phyloP scores from a whole-genome alignment of 139 green algal genomes.

The Edaphochlamys debaryana region DNA sequence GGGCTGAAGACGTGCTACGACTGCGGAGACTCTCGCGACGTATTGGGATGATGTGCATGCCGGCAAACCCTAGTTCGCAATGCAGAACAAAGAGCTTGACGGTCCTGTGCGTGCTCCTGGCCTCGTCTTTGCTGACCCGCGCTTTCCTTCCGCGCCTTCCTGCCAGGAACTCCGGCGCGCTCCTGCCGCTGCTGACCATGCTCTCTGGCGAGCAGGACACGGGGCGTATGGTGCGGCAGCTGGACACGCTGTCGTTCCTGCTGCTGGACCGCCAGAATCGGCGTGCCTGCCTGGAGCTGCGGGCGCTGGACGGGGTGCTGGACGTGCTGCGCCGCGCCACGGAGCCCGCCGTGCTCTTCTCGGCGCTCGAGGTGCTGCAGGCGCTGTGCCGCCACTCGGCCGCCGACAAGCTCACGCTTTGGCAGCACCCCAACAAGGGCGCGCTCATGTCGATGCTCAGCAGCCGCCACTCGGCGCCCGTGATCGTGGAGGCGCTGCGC shows the following conservation, averaged over 20 bases:
- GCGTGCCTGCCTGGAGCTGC: constrained; percentile 24
- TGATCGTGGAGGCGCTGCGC: constrained; percentile 31
- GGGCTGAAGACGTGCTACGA: neutral
- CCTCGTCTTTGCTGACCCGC: neutral
- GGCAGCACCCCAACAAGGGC: constrained; percentile 39
- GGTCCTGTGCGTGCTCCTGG: neutral
- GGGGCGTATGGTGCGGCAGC: neutral
- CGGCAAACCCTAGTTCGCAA: neutral
- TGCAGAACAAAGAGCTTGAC: no score
- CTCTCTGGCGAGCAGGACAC: constrained; percentile 13
- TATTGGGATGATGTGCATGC: neutral
- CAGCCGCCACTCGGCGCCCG: neutral
- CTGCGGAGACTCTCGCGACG: neutral
- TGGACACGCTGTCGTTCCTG: constrained; percentile 46
- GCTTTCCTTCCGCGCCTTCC: neutral
- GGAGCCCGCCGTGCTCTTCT: constrained; percentile 25
- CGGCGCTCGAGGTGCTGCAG: constrained; percentile 22
- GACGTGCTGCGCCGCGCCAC: constrained; percentile 18
- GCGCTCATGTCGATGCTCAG: constrained; percentile 35
- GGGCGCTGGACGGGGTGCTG: constrained; percentile 33
- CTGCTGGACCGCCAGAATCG: constrained; percentile 44
- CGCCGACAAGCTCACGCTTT: constrained; percentile 33
- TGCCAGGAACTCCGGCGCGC: constrained; percentile 46
- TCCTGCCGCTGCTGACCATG: constrained; percentile 41
- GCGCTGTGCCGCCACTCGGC: constrained; percentile 13